Percentiles rank a stretch among this genome's conserved stretches.
These are phyloP conservation scores for Amanita fuliginea DNA, from an alignment of 768 basidiomycete species.

Conservation along the genomic window DNA sequence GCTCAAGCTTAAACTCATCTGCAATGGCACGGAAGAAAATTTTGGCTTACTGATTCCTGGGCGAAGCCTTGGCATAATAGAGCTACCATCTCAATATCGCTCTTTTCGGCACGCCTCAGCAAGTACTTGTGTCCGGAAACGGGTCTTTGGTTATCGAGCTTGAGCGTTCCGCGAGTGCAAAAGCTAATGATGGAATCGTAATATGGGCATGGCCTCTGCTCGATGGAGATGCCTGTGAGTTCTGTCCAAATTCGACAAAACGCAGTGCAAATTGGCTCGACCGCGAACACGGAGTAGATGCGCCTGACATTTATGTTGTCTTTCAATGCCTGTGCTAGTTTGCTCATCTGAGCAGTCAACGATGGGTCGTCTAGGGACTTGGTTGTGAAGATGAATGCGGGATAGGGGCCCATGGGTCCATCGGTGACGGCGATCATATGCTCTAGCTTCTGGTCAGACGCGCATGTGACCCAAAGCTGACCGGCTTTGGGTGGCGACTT, in stretches of 20 bases:
- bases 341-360: conserved; percentile 27
- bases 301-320: conserved; percentile 24
- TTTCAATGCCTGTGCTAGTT: conserved; percentile 30
- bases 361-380: conserved; percentile 24
- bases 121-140: conserved; percentile 9
- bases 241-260: conserved; percentile 42
- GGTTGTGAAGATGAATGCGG: conserved; percentile 50
- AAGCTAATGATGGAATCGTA: conserved; percentile 50
- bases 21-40: background rate
- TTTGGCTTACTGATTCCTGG: conserved; percentile 37
- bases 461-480: conserved; percentile 27
- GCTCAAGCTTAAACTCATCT: conserved; percentile 6
- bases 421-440: conserved; percentile 52
- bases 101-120: conserved; percentile 30
- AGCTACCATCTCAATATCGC: conserved; percentile 30
- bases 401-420: conserved; percentile 46
- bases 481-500: conserved; percentile 6
- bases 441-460: conserved; percentile 19
- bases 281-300: conserved; percentile 59
- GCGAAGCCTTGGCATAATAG: conserved; percentile 47
- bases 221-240: conserved; percentile 27
- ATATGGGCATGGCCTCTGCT: conserved; percentile 28
- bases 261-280: conserved; percentile 27
- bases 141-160: conserved; percentile 4
- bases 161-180: conserved; percentile 37